These are phyloP conservation scores for Pichia sp. DNA, from an alignment of 1,139 yeast species.

Conservation along the genomic window DNA sequence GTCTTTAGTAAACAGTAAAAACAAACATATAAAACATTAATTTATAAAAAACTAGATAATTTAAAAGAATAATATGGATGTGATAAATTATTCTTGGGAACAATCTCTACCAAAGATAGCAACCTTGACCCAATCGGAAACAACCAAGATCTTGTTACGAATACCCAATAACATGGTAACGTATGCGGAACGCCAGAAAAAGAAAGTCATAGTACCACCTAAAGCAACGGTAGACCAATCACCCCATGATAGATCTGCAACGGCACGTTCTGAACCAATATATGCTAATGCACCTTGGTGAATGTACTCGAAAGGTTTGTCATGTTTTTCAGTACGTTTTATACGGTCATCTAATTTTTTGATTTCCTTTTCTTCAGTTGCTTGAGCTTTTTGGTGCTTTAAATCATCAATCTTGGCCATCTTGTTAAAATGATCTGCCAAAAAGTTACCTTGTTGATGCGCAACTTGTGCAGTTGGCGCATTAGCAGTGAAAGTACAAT, in stretches of 20 bases:
- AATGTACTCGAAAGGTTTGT: slow-evolving; percentile 41
- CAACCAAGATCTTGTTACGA: slow-evolving; percentile 48
- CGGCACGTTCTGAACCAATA: slow-evolving; percentile 57
- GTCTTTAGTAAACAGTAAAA: no score
- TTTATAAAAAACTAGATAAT: no score
- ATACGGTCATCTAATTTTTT: slow-evolving; percentile 19
- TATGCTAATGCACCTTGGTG: slow-evolving; percentile 57
- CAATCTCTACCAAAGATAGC: slow-evolving; percentile 54
- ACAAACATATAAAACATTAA: no score
- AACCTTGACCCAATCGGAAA: slow-evolving; percentile 51
- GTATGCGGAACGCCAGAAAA: slow-evolving; percentile 59
- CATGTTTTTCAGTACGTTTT: slow-evolving; percentile 20
- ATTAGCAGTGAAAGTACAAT: slow-evolving; percentile 52
- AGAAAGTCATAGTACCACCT: slow-evolving; percentile 53
- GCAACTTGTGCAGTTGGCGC: slow-evolving; percentile 64
- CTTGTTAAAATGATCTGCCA: slow-evolving; percentile 42
- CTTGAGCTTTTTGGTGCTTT: slow-evolving; percentile 23
- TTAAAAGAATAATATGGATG: not conserved
- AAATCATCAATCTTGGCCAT: slow-evolving; percentile 42
- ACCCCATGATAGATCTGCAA: slow-evolving; percentile 56
- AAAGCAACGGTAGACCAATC: slow-evolving; percentile 39
- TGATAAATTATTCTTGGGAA: slow-evolving; percentile 37
- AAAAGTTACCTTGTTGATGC: slow-evolving; percentile 50
- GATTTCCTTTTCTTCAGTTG: slow-evolving; percentile 11
- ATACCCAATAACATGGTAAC: slow-evolving; percentile 54